These are phyloP conservation scores for Thermomucor indicae-seudaticae DNA, from an alignment of 371 early-diverging fungal genomes.

Conservation along the genomic window DNA sequence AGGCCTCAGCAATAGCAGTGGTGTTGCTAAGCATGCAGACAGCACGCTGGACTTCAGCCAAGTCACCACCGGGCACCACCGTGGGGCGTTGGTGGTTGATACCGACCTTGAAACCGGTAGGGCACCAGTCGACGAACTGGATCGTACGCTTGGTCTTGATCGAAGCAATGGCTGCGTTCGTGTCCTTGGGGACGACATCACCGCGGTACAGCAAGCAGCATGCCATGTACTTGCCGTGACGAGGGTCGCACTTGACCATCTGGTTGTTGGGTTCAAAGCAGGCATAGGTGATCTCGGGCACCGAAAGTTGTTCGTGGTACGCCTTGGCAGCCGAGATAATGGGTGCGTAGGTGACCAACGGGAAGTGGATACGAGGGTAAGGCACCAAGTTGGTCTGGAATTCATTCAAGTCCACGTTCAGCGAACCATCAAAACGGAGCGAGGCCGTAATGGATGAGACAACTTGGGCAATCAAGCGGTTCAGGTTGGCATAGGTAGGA, in stretches of 20 bases:
- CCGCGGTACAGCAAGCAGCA: slow-evolving; percentile 93
- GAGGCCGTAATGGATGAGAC: slow-evolving; percentile 99
- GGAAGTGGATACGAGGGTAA: slow-evolving; percentile 95
- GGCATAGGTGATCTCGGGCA: slow-evolving; percentile 85
- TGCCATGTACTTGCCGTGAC: slow-evolving; percentile 94
- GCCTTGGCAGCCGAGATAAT: slow-evolving; percentile 89
- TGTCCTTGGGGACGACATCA: slow-evolving; percentile 83
- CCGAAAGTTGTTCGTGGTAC: slow-evolving; percentile 85
- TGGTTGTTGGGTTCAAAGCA: slow-evolving; percentile 94
- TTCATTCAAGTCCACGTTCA: slow-evolving; percentile 95
- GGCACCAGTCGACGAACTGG: slow-evolving; percentile 97
- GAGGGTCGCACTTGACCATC: slow-evolving; percentile 95
- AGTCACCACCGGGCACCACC: slow-evolving; percentile 82
- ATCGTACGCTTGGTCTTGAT: slow-evolving; percentile 89
- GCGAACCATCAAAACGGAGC: slow-evolving; percentile 94
- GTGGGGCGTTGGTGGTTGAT: slow-evolving; percentile 89
- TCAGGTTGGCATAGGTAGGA: slow-evolving; percentile 96
- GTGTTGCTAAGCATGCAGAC: slow-evolving; percentile 94
- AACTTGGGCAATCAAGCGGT: slow-evolving; percentile 98
- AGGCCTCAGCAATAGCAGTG: slow-evolving; percentile 93
- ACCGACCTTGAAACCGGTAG: slow-evolving; percentile 83
- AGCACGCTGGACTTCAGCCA: slow-evolving; percentile 86
- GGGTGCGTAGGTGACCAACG: slow-evolving; percentile 90
- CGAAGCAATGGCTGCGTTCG: slow-evolving; percentile 82
- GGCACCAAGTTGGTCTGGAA: slow-evolving; percentile 97